Percentiles rank a stretch among this genome's conserved stretches.
phyloP scores from a whole-genome alignment of 257 asterid genomes.

The Salvia splendens region DNA sequence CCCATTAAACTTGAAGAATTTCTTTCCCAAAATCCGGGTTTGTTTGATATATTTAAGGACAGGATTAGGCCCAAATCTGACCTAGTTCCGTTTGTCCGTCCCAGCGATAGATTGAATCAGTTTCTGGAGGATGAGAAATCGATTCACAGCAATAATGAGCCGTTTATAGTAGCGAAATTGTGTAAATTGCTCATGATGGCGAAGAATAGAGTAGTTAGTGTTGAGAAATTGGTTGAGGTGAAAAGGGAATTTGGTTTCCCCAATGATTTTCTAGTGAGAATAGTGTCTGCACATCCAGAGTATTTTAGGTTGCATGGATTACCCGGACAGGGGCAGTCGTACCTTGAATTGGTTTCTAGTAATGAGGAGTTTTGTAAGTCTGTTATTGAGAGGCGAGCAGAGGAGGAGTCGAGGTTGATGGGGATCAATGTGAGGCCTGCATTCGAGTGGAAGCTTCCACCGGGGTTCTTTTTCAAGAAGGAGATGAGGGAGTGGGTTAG shows the following conservation, averaged over 20 bases:
- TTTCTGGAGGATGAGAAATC: slow-evolving; percentile 64
- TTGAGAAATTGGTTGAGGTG: slow-evolving; percentile 73
- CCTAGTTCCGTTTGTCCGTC: slow-evolving; percentile 56
- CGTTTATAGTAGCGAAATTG: slow-evolving; percentile 58
- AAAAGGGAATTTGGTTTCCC: slow-evolving; percentile 96
- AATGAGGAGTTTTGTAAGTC: slow-evolving; percentile 60
- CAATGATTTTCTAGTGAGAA: slow-evolving; percentile 64
- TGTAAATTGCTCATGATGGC: slow-evolving; percentile 92
- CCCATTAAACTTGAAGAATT: slow-evolving; percentile 50
- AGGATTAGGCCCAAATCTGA: slow-evolving; percentile 72
- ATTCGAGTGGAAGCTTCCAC: slow-evolving; percentile 76
- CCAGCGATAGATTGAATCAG: slow-evolving; percentile 53
- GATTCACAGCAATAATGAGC: slow-evolving; percentile 55
- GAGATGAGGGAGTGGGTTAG: slow-evolving; percentile 95
- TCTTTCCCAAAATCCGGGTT: slow-evolving; percentile 64
- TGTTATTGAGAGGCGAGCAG: slow-evolving; percentile 69
- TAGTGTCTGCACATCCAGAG: slow-evolving; percentile 70
- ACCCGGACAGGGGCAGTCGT: slow-evolving; percentile 73
- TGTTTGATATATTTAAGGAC: slow-evolving; percentile 62
- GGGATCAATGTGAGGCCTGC: slow-evolving; percentile 71
- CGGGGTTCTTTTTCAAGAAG: slow-evolving; percentile 70
- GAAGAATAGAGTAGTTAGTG: slow-evolving; percentile 58
- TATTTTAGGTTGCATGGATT: slow-evolving; percentile 59
- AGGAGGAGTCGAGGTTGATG: slow-evolving; percentile 68
- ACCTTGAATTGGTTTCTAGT: slow-evolving; percentile 60